Evolutionary conservation across 176 grass and related monocot genomes (phyloP).

Genomic region (Ampelocalamus luodianensis): DNA sequence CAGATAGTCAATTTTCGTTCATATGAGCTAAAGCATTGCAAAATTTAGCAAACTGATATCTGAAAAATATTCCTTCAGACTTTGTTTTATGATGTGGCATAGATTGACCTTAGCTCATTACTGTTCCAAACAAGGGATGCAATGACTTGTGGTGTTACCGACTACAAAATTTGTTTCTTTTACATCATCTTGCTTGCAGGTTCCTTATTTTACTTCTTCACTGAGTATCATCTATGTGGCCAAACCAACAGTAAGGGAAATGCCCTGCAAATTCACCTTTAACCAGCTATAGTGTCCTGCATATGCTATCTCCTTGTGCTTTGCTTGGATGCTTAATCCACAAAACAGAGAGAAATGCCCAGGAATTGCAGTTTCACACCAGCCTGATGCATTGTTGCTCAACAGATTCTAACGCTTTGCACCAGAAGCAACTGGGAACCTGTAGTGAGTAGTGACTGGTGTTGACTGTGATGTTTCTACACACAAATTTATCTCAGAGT

Average conservation of each 20-base stretch:
- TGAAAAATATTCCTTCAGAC: not conserved
- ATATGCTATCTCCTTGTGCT: constrained; percentile 37
- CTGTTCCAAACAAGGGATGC: not conserved
- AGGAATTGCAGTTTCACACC: not conserved
- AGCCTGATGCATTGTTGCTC: not conserved
- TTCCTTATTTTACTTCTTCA: constrained; percentile 71
- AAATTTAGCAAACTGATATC: not conserved
- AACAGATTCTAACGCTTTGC: not conserved
- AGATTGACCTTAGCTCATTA: not conserved
- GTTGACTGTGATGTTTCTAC: not conserved
- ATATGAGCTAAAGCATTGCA: not conserved
- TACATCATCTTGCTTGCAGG: constrained; percentile 37
- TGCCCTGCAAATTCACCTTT: not conserved
- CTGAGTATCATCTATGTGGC: constrained; percentile 67
- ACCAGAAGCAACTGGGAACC: not conserved
- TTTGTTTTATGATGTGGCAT: not conserved
- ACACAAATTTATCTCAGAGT: not conserved
- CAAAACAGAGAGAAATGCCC: constrained; percentile 11
- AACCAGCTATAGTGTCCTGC: not conserved
- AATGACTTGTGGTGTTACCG: not conserved
- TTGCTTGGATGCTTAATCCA: constrained; percentile 49
- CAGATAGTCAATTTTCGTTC: not conserved
- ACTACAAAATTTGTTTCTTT: not conserved
- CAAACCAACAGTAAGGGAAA: constrained; percentile 60
- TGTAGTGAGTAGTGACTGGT: not conserved